phyloP scores from a whole-genome alignment of 192 early-diverging fungal genomes.

The Funneliformis geosporum region DNA sequence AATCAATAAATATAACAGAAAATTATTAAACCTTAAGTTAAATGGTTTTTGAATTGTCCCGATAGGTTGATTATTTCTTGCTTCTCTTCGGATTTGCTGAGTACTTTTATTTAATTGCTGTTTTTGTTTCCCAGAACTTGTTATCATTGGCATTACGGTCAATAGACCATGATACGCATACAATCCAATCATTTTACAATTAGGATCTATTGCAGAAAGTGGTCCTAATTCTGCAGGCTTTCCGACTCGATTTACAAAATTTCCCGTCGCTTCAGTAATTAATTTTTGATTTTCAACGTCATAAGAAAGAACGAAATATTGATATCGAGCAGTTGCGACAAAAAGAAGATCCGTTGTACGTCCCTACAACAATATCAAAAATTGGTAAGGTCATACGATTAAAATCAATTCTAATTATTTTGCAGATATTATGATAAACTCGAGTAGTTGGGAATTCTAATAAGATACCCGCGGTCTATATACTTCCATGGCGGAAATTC shows the following conservation, averaged over 20 bases:
- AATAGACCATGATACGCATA: conserved; percentile 71
- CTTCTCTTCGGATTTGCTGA: background rate
- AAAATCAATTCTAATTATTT: background rate
- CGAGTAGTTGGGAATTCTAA: no score
- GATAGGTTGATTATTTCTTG: conserved; percentile 5
- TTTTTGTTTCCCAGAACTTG: background rate
- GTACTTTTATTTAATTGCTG: background rate
- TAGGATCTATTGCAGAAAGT: conserved; percentile 61
- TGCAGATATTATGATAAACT: no score
- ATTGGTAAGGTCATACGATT: no score
- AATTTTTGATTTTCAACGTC: conserved; percentile 48
- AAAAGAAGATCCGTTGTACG: conserved; percentile 64
- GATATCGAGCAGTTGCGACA: conserved; percentile 64
- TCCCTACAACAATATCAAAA: conserved; percentile 42
- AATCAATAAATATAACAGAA: conserved; percentile 27
- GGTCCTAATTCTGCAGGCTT: conserved; percentile 54
- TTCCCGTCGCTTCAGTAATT: conserved; percentile 67
- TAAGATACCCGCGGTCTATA: conserved; percentile 44
- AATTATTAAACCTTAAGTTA: conserved; percentile 17
- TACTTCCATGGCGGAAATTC: conserved; percentile 57
- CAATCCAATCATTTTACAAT: conserved; percentile 52
- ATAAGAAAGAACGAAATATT: conserved; percentile 74
- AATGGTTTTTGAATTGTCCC: conserved; percentile 15
- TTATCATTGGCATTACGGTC: conserved; percentile 62
- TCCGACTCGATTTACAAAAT: conserved; percentile 58